Evolutionary conservation across 2,329 filamentous ascomycete genomes (phyloP), one percentile per base, ranked within the genome.

Genomic region (Colletotrichum shisoi): DNA sequence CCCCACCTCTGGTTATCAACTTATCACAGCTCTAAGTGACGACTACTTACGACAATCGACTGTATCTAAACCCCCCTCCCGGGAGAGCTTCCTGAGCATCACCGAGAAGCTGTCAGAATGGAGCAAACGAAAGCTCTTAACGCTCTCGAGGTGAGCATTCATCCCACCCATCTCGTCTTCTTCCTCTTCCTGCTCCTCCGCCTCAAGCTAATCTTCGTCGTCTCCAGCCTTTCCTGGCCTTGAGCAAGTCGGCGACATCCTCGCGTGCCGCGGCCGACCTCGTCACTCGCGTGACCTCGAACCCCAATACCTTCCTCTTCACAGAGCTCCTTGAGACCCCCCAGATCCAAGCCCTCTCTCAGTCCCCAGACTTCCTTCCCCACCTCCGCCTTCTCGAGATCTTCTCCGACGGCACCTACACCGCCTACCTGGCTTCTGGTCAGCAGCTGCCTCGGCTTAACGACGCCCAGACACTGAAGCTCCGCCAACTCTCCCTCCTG

Each of bases 331-430:
- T 99, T 44, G 85, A 91, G 73, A 88, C 89, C 1, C 88, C 91
- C 0, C 88, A 92, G 72, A 89, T 98, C 71, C 91, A 95, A 78
- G 84, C 87, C 13, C 88, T 98, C 51, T 82, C 83, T 45, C 76
- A 87, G 45, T 77, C 77, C 9, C 76, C 84, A 42, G 90, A 96
- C 56, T 87, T 90, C 73, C 80, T 83, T 2, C 72, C 81, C 3
- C 80, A 92, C 78, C 83, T 95, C 57, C 86, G 82, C 1, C 85
- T 96, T 15, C 89, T 99, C 51, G 86, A 94, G 78, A 89, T 96
- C 73, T 99, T 99, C 79, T 92, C 93, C 67, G 93, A 95, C 84
- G 95, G 94, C 68, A 97, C 93, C 67, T 97, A 93, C 83, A 81
- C 86, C 67, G 87, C 90, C 72, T 97, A 97, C 82, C 74, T 71